Evolutionary conservation across 345 rosid species (phyloP).

Genomic region (Sisymbrium irio): DNA sequence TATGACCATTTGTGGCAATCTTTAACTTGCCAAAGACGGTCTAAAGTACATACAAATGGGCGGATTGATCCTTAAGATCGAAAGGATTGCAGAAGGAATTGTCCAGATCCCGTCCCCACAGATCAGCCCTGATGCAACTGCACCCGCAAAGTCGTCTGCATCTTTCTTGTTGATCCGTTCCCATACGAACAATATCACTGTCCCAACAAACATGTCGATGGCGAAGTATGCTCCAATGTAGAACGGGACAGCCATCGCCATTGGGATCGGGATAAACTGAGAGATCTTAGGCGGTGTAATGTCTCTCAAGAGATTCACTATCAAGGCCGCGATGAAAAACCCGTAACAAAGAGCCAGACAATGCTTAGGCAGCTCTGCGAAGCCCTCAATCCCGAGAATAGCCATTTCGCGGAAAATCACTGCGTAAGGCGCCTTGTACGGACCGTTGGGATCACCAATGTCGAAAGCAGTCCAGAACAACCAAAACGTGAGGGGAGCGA

Average conservation of each 20-base stretch:
- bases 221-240: slow-evolving; percentile 94
- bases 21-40: slow-evolving; percentile 49
- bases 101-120: slow-evolving; percentile 97
- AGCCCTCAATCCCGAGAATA: slow-evolving; percentile 73
- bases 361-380: slow-evolving; percentile 75
- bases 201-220: slow-evolving; percentile 81
- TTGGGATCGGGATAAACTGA: slow-evolving; percentile 81
- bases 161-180: slow-evolving; percentile 61
- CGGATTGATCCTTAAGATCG: slow-evolving; percentile 79
- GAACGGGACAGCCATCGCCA: slow-evolving; percentile 92
- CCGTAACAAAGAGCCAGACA: slow-evolving; percentile 74
- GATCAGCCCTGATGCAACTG: slow-evolving; percentile 87
- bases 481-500: slow-evolving; percentile 91
- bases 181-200: slow-evolving; percentile 73
- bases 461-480: slow-evolving; percentile 85
- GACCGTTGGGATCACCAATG: slow-evolving; percentile 80
- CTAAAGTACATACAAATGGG: slow-evolving; percentile 96
- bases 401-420: slow-evolving; percentile 91
- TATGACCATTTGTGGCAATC: background rate
- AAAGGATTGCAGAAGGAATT: slow-evolving; percentile 80
- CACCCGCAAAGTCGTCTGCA: slow-evolving; percentile 73
- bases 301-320: slow-evolving; percentile 66
- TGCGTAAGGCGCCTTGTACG: slow-evolving; percentile 84
- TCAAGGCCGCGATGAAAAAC: slow-evolving; percentile 61
- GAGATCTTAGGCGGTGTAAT: slow-evolving; percentile 62